Evolutionary conservation across 495 filamentous ascomycete species (phyloP).

Genomic region (Bacidia gigantensis): DNA sequence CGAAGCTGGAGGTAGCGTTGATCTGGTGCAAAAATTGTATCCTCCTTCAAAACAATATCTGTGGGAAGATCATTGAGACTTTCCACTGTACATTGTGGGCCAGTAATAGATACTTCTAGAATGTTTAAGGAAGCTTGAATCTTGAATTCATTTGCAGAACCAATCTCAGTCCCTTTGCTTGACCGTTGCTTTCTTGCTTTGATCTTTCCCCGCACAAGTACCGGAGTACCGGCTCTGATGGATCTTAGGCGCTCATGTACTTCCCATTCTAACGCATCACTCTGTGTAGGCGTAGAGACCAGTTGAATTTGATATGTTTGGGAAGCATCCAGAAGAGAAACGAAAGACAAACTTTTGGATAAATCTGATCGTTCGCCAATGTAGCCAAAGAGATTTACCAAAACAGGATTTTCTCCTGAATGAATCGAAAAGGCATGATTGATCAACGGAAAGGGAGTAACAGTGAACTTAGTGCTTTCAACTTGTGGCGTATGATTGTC

Average conservation of each 20-base stretch:
- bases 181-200: slow-evolving; percentile 26
- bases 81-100: slow-evolving; percentile 29
- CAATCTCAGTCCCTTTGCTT: slow-evolving; percentile 6
- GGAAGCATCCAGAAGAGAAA: slow-evolving; percentile 40
- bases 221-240: slow-evolving; percentile 37
- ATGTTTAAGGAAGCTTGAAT: slow-evolving; percentile 21
- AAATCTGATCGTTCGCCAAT: slow-evolving; percentile 48
- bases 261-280: slow-evolving; percentile 14
- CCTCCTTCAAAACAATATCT: slow-evolving; percentile 57
- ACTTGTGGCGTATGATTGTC: too few relatives aligned
- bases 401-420: slow-evolving; percentile 23
- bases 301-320: slow-evolving; percentile 38
- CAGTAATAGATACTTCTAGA: slow-evolving; percentile 29
- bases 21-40: slow-evolving; percentile 56
- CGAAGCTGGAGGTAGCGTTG: slow-evolving; percentile 77
- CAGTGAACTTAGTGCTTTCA: background rate
- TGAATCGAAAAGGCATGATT: slow-evolving; percentile 13
- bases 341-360: slow-evolving; percentile 54
- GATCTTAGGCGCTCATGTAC: slow-evolving; percentile 34
- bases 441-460: background rate
- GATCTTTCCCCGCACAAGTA: slow-evolving; percentile 36
- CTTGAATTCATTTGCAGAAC: background rate
- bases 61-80: slow-evolving; percentile 62
- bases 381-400: slow-evolving; percentile 59
- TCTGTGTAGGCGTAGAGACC: slow-evolving; percentile 33